Evolutionary conservation across 116 monocot genomes (phyloP).

Genomic region (Phalaenopsis hybrid): DNA sequence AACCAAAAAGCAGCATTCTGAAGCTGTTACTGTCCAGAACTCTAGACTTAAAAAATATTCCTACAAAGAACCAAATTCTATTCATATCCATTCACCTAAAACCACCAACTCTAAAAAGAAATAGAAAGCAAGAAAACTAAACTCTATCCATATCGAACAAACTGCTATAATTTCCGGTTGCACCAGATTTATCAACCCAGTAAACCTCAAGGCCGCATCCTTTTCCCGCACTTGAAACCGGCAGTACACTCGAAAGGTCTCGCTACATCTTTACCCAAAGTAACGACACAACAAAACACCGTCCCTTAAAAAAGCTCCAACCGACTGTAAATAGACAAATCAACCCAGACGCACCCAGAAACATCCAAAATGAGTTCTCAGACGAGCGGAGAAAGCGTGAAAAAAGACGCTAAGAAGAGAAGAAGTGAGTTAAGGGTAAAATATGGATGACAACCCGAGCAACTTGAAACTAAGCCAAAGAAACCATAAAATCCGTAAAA

Average conservation of each 20-base stretch:
- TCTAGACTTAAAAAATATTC: background rate
- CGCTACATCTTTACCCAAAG: background rate
- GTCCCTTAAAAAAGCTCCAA: background rate
- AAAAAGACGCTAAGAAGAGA: background rate
- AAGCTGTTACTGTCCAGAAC: background rate
- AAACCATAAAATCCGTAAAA: background rate
- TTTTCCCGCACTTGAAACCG: background rate
- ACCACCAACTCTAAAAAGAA: no score
- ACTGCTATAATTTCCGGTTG: background rate
- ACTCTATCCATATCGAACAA: background rate
- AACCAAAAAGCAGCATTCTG: no score
- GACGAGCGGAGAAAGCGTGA: background rate
- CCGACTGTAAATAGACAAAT: background rate
- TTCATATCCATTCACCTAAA: background rate
- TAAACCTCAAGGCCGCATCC: background rate
- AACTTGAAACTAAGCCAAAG: background rate
- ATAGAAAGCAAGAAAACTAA: background rate
- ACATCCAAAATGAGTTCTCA: background rate
- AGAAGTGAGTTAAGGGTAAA: background rate
- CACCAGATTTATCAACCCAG: background rate
- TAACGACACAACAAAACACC: background rate
- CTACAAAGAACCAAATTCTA: background rate
- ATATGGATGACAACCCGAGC: background rate
- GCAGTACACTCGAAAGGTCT: background rate
- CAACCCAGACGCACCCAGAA: background rate